Conservation (phyloP, 2,329 filamentous ascomycete genomes). For the Claviceps citrina region DNA sequence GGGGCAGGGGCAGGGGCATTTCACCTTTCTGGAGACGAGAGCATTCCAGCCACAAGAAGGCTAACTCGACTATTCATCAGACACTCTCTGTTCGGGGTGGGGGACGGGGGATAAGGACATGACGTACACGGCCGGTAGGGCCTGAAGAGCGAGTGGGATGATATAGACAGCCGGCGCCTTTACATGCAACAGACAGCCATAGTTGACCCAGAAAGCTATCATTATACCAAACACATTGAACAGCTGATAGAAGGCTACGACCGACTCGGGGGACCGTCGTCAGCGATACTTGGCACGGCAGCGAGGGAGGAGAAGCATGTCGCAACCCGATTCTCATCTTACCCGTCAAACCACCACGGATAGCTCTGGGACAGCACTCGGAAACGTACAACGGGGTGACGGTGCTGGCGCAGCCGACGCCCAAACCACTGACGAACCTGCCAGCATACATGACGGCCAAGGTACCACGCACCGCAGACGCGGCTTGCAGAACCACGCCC, state of each 20-base stretch:
- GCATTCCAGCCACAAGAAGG: conserved; percentile 43
- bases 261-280: neutral
- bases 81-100: too few species aligned
- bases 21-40: conserved; percentile 37
- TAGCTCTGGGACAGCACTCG: conserved; percentile 34
- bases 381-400: conserved; percentile 30
- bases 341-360: conserved; percentile 34
- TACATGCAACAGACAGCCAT: conserved; percentile 33
- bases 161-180: conserved; percentile 36
- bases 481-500: conserved; percentile 49
- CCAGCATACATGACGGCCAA: conserved; percentile 51
- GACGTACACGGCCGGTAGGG: conserved; percentile 40
- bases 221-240: conserved; percentile 31
- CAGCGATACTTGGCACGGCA: too few species aligned
- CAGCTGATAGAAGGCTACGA: conserved; percentile 30
- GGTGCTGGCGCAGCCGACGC: conserved; percentile 34
- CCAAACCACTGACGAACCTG: conserved; percentile 36
- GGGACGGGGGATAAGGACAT: neutral
- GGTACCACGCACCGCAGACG: conserved; percentile 35
- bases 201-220: conserved; percentile 36
- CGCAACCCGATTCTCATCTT: too few species aligned
- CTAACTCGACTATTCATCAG: conserved; percentile 8
- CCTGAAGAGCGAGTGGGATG: conserved; percentile 49
- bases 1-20: neutral
- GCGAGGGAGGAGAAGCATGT: too few species aligned